Conservation (phyloP, 2,329 filamentous ascomycete genomes). For the Periconia sp. region DNA sequence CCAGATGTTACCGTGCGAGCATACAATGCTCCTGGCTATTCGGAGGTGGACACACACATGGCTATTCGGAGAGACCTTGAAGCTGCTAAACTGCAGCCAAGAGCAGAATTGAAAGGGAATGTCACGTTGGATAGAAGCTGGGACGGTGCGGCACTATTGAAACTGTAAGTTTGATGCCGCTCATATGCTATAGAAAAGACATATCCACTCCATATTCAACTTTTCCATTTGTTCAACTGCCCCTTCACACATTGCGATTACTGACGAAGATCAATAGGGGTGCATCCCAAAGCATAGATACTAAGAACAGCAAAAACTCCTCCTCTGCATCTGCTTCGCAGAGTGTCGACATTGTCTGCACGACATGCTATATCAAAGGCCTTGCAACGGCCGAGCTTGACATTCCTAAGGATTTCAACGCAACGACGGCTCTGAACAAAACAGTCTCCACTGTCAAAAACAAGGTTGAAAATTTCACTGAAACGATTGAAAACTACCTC, state of each 20-base stretch:
- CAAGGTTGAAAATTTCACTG: slow-evolving; percentile 20
- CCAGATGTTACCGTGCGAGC: slow-evolving; percentile 8
- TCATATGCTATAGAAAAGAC: background rate
- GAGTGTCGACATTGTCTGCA: slow-evolving; percentile 50
- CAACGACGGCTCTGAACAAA: slow-evolving; percentile 18
- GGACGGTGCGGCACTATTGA: slow-evolving; percentile 44
- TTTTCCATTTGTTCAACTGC: background rate
- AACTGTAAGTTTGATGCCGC: slow-evolving; percentile 20
- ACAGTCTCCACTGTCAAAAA: slow-evolving; percentile 15
- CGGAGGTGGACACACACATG: slow-evolving; percentile 14
- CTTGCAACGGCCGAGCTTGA: slow-evolving; percentile 47
- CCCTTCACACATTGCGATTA: background rate
- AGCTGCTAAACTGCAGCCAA: slow-evolving; percentile 7
- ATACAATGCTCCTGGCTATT: slow-evolving; percentile 16
- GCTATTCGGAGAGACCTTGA: slow-evolving; percentile 16
- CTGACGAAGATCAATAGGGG: slow-evolving; percentile 2
- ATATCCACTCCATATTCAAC: no score
- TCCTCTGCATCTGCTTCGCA: slow-evolving; percentile 12
- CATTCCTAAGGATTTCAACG: slow-evolving; percentile 48
- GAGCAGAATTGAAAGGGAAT: slow-evolving; percentile 18
- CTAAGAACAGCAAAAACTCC: slow-evolving; percentile 11
- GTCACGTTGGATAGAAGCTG: slow-evolving; percentile 44
- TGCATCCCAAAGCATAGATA: slow-evolving; percentile 1
- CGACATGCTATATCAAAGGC: slow-evolving; percentile 56
- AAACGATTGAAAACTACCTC: slow-evolving; percentile 1